Base-by-base conservation (phyloP, 1,284 basidiomycete species). In the Rhodotorula sp. region DNA sequence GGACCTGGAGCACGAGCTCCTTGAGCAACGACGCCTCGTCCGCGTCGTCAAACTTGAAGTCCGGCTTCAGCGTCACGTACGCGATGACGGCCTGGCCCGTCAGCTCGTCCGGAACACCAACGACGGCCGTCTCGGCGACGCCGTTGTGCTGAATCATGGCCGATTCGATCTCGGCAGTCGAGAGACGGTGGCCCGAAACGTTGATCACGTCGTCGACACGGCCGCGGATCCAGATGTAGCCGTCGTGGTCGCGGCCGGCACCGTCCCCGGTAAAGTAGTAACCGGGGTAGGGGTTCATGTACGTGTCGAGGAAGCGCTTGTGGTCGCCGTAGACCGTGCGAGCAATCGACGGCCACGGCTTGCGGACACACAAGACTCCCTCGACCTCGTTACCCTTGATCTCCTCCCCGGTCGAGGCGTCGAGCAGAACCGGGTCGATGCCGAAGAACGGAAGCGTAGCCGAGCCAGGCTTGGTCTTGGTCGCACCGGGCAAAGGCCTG, bases 391-490 rank as follows among this genome's bases (percentile, higher is more conserved):
- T 89, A 60, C 93, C 95, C 33, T 54, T 64, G 61, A 75, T 48
- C 26, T 33, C 53, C 82, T 86, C 80, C 60, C 93, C 93, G n/a
- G 85, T 83, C 6, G 86, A 82, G 12, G 95, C 87, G 80, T 99
- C 94, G 76, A 99, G 84, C 67, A 99, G 88, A 20, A 87, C 91
- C 48, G 93, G 85, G 79, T 95, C 89, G 77, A 95, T 90, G 70
- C 96, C 95, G 80, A 96, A 96, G 90, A 98, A 98, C 48, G 95
- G 95, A 69, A 97, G 91, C 7, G 95, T 97, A 15, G 95, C 96
- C 0, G 91, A 88, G 62, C 96, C 96, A 29, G 96, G 93, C 85
- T 99, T 99, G 68, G 93, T 94, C 82, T 93, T 87, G 75, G 95
- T 91, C 10, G 93, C 93, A 75, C 95, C 95, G 56, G 95, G 95